Percentiles rank a stretch among this genome's conserved stretches.
These are phyloP conservation scores for Corylus heterophylla DNA, from an alignment of 306 rosid species.

Conservation along the genomic window DNA sequence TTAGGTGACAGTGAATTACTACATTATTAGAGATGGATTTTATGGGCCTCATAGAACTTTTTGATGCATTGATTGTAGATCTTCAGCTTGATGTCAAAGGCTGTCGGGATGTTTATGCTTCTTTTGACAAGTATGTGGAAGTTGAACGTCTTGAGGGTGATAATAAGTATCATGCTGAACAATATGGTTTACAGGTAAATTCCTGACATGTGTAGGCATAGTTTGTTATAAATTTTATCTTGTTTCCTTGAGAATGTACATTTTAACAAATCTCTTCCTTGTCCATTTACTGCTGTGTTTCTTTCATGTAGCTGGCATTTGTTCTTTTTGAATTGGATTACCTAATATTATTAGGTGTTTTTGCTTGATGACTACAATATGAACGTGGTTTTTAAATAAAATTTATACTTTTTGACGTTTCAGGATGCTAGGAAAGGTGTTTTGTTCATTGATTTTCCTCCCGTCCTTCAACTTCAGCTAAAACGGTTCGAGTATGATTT, in stretches of 20 bases:
- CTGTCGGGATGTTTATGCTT: conserved; percentile 87
- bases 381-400: neutral
- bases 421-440: conserved; percentile 98
- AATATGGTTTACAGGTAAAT: conserved; percentile 78
- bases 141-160: conserved; percentile 92
- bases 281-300: neutral
- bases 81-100: conserved; percentile 98
- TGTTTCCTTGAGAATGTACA: neutral
- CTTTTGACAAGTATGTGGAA: conserved; percentile 93
- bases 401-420: conserved; percentile 11
- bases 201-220: neutral
- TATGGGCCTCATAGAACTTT: neutral
- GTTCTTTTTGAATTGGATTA: neutral
- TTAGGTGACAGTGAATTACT: conserved; percentile 3
- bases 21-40: neutral
- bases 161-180: conserved; percentile 92
- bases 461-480: conserved; percentile 94
- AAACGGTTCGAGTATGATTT: conserved; percentile 91
- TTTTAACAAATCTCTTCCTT: neutral
- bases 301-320: neutral
- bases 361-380: neutral
- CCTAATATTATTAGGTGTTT: neutral
- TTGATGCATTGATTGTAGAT: conserved; percentile 42
- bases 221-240: neutral
- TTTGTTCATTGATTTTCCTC: conserved; percentile 93